phyloP scores from a whole-genome alignment of 2,329 filamentous ascomycete genomes.

The Pyrenophora graminea region DNA sequence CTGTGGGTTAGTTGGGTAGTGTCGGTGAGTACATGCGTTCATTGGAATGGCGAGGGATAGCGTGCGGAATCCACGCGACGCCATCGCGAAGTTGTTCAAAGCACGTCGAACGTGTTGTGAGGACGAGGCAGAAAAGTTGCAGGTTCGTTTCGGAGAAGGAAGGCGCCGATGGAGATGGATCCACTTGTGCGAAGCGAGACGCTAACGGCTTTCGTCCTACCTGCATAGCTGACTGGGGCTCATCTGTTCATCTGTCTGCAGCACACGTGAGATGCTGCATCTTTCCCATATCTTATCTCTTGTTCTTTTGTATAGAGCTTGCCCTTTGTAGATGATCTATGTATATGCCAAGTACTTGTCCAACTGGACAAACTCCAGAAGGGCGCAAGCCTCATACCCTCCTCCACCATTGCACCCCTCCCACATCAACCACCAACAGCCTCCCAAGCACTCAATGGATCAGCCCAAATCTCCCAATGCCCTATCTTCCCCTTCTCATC shows the following conservation, averaged over 20 bases:
- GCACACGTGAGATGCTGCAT: too few relatives aligned
- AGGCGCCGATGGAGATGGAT: constrained; percentile 4
- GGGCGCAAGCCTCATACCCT: background rate
- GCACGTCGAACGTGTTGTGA: background rate
- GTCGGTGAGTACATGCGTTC: background rate
- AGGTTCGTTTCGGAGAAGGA: constrained; percentile 4
- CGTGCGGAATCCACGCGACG: background rate
- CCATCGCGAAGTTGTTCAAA: background rate
- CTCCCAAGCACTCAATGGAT: constrained; percentile 50
- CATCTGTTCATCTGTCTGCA: too few relatives aligned
- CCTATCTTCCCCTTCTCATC: constrained; percentile 47
- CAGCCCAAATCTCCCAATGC: constrained; percentile 52
- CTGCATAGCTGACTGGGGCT: background rate
- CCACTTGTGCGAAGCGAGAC: constrained; percentile 8
- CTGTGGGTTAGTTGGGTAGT: background rate
- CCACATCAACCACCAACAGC: constrained; percentile 35
- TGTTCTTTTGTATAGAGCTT: background rate
- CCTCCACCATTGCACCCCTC: background rate
- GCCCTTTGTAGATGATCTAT: background rate
- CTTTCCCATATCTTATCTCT: too few relatives aligned
- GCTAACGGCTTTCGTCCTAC: constrained; percentile 7
- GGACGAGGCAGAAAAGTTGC: constrained; percentile 12
- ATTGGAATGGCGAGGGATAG: background rate
- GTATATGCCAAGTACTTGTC: background rate
- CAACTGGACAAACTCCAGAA: too few relatives aligned